A percentile compares a stretch with the other conserved stretches of the same genome.
phyloP scores from a whole-genome alignment of 768 basidiomycete genomes.

The Trametes gibbosa region DNA sequence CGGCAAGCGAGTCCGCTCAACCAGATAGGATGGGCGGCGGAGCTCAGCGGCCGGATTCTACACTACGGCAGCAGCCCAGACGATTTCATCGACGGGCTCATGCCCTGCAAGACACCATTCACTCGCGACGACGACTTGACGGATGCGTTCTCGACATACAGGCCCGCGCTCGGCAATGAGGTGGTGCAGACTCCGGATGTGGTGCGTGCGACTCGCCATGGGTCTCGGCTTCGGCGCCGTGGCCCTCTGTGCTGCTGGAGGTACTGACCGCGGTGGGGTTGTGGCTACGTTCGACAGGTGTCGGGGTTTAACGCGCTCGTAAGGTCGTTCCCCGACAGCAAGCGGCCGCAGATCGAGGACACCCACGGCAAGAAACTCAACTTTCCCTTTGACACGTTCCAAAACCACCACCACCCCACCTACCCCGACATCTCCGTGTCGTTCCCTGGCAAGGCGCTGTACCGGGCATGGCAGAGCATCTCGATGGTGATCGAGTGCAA shows the following conservation, averaged over 20 bases:
- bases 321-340: not conserved
- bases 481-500: conserved; percentile 10
- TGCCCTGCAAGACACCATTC: not conserved
- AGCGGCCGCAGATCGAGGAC: not conserved
- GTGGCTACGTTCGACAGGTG: not conserved
- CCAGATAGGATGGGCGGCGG: not conserved
- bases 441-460: not conserved
- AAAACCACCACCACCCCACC: not conserved
- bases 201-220: not conserved
- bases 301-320: not conserved
- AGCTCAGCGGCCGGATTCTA: not conserved
- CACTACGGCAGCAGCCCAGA: not conserved
- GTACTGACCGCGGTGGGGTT: too few relatives aligned
- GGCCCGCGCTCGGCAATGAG: not conserved
- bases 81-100: not conserved
- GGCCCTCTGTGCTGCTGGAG: too few relatives aligned
- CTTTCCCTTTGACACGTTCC: conserved; percentile 5
- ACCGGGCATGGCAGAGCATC: conserved; percentile 3
- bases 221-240: not conserved
- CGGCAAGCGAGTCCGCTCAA: too few relatives aligned
- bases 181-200: not conserved
- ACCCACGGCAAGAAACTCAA: not conserved
- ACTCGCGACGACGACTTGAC: not conserved
- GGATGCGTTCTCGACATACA: not conserved
- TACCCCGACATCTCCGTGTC: conserved; percentile 3